Base-by-base conservation (phyloP, 768 basidiomycete species). In the Leucosporidium creatinivorum region DNA sequence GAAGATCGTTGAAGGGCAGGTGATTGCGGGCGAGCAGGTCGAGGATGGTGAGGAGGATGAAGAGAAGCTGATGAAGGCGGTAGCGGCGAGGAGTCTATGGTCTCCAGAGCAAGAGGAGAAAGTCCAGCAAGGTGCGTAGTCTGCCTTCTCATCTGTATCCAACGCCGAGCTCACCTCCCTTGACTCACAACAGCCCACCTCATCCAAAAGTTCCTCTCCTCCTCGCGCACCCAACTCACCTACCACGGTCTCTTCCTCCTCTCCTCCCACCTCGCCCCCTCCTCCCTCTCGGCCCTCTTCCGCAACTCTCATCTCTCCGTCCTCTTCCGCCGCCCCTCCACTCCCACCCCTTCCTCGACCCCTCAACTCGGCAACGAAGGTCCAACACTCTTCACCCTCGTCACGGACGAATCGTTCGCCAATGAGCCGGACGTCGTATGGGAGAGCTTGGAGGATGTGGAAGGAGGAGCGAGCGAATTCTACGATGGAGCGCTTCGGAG, bases 261-360 rank as follows among this genome's bases (percentile, higher is more conserved):
- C 58, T 86, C 87, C 0, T 77, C 81, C 10, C 73, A 77, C 4
- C 75, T 84, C 39, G 63, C 77, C 19, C 80, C 82, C 0, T 82
- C 84, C 3, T 80, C 84, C 2, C 84, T 93, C 63, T 87, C 88
- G n/a, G 91, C 92, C 0, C 84, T 93, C 68, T 94, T 93, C 82
- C 85, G 93, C 61, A 91, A 85, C 78, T 91, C 90, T 0, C 93
- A 94, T 76, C 85, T 96, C 19, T 87, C 88, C 0, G 92, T 94
- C 13, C 81, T 96, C 2, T 89, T 91, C 81, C 81, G 67, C 76
- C 82, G 61, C 17, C 70, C 73, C 10, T 36, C 51, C 19, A n/a
- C 51, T 39, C 64, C 59, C 9, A n/a, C 33, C 21, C 39, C 39
- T 44, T 7, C 60, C 12, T 39, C 13, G 2, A 4, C 55, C 17